Percentiles rank a stretch among this genome's conserved stretches.
Evolutionary conservation across 78 protist species (phyloP).

Genomic region (Dictyostelium firmibasis): DNA sequence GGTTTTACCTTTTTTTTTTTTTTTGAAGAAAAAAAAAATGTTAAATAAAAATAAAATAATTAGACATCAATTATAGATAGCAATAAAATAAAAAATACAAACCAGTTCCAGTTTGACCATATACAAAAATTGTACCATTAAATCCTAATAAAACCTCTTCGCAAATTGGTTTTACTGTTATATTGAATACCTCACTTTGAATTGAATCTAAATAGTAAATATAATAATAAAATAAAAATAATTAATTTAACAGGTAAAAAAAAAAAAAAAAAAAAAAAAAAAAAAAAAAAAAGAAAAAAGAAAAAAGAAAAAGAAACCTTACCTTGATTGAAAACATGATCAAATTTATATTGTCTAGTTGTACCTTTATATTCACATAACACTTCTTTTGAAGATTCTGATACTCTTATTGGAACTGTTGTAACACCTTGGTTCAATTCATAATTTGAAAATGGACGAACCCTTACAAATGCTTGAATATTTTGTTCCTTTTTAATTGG

Average conservation of each 20-base stretch:
- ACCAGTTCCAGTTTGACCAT: constrained; percentile 83
- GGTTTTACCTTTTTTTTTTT: constrained; percentile 72
- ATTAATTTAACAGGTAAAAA: not conserved
- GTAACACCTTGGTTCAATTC: constrained; percentile 13
- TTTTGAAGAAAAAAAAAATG: not conserved
- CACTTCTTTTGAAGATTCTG: constrained; percentile 21
- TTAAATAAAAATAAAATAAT: not conserved
- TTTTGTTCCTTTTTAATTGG: constrained; percentile 54
- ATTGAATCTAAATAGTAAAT: constrained; percentile 8
- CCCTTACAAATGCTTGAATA: constrained; percentile 73
- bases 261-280: not conserved
- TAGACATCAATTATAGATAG: not conserved
- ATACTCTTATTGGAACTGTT: not conserved
- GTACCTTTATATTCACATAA: constrained; percentile 47
- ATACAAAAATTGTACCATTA: constrained; percentile 84
- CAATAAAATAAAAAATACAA: not conserved
- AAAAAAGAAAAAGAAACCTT: not conserved
- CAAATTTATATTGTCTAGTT: constrained; percentile 60
- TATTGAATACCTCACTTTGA: constrained; percentile 55
- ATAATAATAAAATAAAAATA: not conserved
- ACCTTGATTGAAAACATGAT: constrained; percentile 56
- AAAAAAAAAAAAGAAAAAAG: not conserved
- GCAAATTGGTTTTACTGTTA: constrained; percentile 60
- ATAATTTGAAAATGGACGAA: constrained; percentile 40
- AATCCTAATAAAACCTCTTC: constrained; percentile 77